Evolutionary conservation across 768 basidiomycete species (phyloP).

Genomic region (Chiua virens): DNA sequence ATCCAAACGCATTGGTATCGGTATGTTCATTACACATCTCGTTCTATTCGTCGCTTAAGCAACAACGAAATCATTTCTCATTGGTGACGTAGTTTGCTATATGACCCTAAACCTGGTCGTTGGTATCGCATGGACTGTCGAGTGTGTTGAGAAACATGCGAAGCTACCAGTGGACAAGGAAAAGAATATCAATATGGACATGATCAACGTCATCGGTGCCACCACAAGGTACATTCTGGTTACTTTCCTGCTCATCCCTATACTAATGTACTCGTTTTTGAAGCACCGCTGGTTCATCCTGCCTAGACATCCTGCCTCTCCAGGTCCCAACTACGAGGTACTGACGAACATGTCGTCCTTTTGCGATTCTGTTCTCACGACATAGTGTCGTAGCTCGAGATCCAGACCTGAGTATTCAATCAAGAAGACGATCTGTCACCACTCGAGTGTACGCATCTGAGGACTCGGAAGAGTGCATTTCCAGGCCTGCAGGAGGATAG

Average conservation of each 20-base stretch:
- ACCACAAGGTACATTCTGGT: conserved; percentile 54
- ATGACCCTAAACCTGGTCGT: conserved; percentile 76
- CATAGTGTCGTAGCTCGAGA: conserved; percentile 18
- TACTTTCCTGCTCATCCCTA: background rate
- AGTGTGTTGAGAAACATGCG: conserved; percentile 70
- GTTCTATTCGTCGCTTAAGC: background rate
- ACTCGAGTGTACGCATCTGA: conserved; percentile 68
- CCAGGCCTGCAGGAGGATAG: conserved; percentile 32
- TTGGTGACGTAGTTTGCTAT: conserved; percentile 45
- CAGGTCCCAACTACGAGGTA: conserved; percentile 9
- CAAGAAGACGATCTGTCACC: conserved; percentile 62
- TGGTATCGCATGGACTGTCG: conserved; percentile 87
- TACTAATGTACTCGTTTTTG: background rate
- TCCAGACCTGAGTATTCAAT: conserved; percentile 21
- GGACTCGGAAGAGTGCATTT: conserved; percentile 22
- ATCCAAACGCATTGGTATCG: conserved; percentile 75
- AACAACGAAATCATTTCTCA: background rate
- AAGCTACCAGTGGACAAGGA: conserved; percentile 66
- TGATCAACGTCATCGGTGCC: conserved; percentile 54
- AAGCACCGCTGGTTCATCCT: conserved; percentile 76
- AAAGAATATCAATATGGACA: conserved; percentile 57
- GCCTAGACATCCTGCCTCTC: conserved; percentile 48
- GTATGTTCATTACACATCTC: conserved; percentile 34
- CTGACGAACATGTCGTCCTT: conserved; percentile 18
- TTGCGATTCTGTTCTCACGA: conserved; percentile 7